Percentiles rank a stretch among this genome's conserved stretches.
These are phyloP conservation scores for Rhododendron griersonianum DNA, from an alignment of 148 eudicot genomes.

Conservation along the genomic window DNA sequence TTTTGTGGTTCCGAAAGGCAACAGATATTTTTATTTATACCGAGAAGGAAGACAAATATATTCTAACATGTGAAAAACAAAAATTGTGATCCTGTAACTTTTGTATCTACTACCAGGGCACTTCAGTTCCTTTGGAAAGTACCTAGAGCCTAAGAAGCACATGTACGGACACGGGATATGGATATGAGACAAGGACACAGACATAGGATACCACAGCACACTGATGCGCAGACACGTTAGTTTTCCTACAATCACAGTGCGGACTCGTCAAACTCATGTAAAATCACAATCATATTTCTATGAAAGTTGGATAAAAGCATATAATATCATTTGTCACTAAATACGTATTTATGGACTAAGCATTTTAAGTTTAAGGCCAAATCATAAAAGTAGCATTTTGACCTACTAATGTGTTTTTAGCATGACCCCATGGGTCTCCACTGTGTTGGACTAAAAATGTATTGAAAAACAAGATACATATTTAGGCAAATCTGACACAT, in stretches of 20 bases:
- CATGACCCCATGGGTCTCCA: neutral
- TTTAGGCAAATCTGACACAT: neutral
- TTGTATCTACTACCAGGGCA: neutral
- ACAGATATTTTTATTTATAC: neutral
- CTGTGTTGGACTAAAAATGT: neutral
- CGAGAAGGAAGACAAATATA: neutral
- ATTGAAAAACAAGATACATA: neutral
- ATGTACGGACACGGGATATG: neutral
- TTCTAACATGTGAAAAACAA: neutral
- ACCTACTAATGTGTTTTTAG: neutral
- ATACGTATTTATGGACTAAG: neutral
- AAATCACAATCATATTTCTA: neutral
- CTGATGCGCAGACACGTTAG: neutral
- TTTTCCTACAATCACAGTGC: neutral
- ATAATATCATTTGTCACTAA: neutral
- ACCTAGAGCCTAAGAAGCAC: neutral
- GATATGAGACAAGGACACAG: neutral
- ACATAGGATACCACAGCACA: neutral
- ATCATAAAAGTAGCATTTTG: neutral
- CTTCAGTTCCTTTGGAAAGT: neutral
- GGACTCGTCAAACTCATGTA: neutral
- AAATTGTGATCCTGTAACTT: neutral
- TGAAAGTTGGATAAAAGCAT: neutral
- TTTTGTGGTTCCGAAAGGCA: neutral
- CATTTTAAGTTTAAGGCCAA: neutral